Conservation (phyloP, 1,284 basidiomycete species). For the Ustilago cynodontis region DNA sequence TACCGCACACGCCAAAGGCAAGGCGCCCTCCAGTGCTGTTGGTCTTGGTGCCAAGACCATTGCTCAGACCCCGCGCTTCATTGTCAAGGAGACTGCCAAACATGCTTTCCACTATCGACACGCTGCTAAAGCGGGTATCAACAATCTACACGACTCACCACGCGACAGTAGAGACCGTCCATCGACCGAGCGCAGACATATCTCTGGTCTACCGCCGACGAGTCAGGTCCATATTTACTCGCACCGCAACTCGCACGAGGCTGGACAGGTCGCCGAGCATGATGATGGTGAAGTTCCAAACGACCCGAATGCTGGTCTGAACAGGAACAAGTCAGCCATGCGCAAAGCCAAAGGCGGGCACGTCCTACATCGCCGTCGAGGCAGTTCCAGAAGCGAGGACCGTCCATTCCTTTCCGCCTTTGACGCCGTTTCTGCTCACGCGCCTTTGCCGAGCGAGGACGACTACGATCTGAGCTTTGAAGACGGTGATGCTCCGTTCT, state of each 20-base stretch:
- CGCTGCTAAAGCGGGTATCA: conserved; percentile 50
- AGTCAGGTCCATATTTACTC: conserved; percentile 36
- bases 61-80: conserved; percentile 47
- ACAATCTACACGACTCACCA: conserved; percentile 18
- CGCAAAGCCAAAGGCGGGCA: conserved; percentile 25
- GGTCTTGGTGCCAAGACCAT: conserved; percentile 50
- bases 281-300: conserved; percentile 34
- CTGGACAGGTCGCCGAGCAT: conserved; percentile 20
- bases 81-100: conserved; percentile 44
- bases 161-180: conserved; percentile 28
- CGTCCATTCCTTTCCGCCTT: conserved; percentile 63
- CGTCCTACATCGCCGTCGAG: conserved; percentile 31
- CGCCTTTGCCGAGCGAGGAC: conserved; percentile 56
- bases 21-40: conserved; percentile 37
- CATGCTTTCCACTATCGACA: conserved; percentile 48
- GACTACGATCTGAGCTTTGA: conserved; percentile 51
- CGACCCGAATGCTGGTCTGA: conserved; percentile 13
- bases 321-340: conserved; percentile 18
- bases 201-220: conserved; percentile 40
- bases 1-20: conserved; percentile 41
- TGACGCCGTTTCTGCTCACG: conserved; percentile 58
- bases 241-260: conserved; percentile 28
- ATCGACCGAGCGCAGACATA: conserved; percentile 14
- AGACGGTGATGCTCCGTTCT: conserved; percentile 55
- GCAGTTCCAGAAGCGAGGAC: conserved; percentile 48